A percentile compares a stretch with the other conserved stretches of the same genome.
Evolutionary conservation across 495 filamentous ascomycete species (phyloP).

Genomic region (Stereocaulon alpinum): DNA sequence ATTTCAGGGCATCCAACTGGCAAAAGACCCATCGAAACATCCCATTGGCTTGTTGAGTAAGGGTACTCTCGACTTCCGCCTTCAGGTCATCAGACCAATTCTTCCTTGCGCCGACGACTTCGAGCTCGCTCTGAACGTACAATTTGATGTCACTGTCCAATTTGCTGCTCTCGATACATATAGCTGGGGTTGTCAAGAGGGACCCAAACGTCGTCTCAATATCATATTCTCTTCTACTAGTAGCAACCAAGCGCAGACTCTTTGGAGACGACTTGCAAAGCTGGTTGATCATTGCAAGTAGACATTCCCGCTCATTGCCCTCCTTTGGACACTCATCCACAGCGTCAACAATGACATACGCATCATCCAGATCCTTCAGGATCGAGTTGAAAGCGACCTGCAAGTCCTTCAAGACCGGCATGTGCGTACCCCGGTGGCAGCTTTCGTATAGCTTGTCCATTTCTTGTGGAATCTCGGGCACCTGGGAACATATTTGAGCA

Average conservation of each 20-base stretch:
- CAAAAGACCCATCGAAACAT: constrained; percentile 31
- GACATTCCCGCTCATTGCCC: background rate
- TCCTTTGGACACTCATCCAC: background rate
- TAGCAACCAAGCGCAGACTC: background rate
- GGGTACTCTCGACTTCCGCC: background rate
- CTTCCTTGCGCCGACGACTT: background rate
- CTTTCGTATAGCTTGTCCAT: background rate
- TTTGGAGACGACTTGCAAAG: background rate
- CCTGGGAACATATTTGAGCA: constrained; percentile 19
- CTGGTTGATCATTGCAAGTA: background rate
- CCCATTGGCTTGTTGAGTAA: background rate
- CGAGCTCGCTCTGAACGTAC: background rate
- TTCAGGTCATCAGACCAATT: background rate
- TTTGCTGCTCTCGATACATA: background rate
- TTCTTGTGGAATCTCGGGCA: background rate
- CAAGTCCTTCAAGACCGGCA: background rate
- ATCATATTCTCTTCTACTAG: background rate
- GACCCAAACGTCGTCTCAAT: background rate
- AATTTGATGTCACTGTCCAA: background rate
- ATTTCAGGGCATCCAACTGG: constrained; percentile 30
- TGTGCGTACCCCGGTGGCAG: background rate
- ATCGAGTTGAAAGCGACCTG: background rate
- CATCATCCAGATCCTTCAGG: background rate
- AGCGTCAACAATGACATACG: background rate
- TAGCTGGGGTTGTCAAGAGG: background rate